Base-by-base conservation (phyloP, 768 basidiomycete genomes). In the Porpolomopsis calyptriformis region DNA sequence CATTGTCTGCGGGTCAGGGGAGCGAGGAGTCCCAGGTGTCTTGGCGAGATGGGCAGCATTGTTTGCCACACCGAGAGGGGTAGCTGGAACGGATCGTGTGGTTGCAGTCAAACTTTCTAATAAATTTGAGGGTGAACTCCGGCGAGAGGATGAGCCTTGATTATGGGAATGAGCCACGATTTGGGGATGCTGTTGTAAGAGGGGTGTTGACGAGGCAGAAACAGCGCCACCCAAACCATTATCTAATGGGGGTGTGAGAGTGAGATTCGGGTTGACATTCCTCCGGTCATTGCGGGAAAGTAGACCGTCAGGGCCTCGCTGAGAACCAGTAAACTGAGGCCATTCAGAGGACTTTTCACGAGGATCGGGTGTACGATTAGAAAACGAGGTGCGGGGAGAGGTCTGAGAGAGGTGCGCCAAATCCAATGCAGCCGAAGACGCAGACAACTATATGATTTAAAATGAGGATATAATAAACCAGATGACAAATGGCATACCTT, bases 341-440 rank as follows among this genome's bases (percentile, higher is more conserved):
- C 93, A 97, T 60, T 96, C 92, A 1, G 90, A 90, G 7, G 86
- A 72, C 60, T 81, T 84, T 58, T 82, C 82, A 26, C 76, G 70
- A 39, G 69, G 62, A 26, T 84, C 80, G 50, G 74, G 64, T 22
- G 64, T 58, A 36, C 81, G 78, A 49, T 66, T 62, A 24, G 70
- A 59, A 49, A 78, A 78, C 40, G 76, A 77, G 40, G 74, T 65
- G 24, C 79, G 75, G 20, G 83, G 80, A 11, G 85, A 82, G 4
- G 83, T 83, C 60, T 88, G 89, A 3, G 87, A 82, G 26, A 88
- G 74, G 41, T 91, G 88, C 12, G 94, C 92, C 29, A 97, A 74
- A 63, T 97, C 93, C 55, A 97, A 65, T 34, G 94, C 93, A 26
- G 88, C 92, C 16, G 93, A 94, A 14, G 89, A 85, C 14, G 85